Evolutionary conservation across 768 basidiomycete species (phyloP).

Genomic region (Lentinula detonsa): DNA sequence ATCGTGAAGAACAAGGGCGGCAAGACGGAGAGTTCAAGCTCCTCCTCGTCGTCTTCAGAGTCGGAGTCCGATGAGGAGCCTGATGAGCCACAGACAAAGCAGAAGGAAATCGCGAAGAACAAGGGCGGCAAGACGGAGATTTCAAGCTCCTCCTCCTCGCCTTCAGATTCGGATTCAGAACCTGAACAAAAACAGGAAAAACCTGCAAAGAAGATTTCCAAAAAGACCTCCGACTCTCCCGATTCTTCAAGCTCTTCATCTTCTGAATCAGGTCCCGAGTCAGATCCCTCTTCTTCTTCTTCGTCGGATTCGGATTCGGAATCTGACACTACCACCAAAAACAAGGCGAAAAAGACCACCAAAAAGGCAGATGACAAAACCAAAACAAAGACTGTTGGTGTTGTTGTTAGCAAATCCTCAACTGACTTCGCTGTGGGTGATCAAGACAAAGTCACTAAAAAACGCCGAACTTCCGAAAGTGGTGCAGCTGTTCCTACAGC

Average conservation of each 20-base stretch:
- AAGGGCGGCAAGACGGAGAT: neutral
- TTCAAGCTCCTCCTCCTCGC: neutral
- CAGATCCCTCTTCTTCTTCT: constrained; percentile 21
- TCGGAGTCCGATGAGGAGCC: neutral
- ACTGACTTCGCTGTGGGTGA: constrained; percentile 4
- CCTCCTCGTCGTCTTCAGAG: neutral
- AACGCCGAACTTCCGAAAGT: constrained; percentile 47
- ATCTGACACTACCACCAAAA: constrained; percentile 14
- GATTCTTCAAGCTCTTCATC: constrained; percentile 9
- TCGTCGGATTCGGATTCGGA: constrained; percentile 22
- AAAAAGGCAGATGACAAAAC: neutral
- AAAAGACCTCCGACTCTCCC: constrained; percentile 11
- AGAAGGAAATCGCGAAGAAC: neutral
- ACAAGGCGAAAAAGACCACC: constrained; percentile 6
- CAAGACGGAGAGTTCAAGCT: neutral
- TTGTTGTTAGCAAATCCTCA: neutral
- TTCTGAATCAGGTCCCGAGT: constrained; percentile 6
- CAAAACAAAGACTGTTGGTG: neutral
- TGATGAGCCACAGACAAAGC: neutral
- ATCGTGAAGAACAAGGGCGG: neutral
- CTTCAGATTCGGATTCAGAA: constrained; percentile 14
- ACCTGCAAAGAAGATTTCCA: neutral
- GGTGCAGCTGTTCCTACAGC: constrained; percentile 45
- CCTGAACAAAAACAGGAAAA: constrained; percentile 14
- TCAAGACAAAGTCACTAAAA: constrained; percentile 45